Base-by-base conservation (phyloP, 2,329 filamentous ascomycete genomes). In the Aspergillus sp. region DNA sequence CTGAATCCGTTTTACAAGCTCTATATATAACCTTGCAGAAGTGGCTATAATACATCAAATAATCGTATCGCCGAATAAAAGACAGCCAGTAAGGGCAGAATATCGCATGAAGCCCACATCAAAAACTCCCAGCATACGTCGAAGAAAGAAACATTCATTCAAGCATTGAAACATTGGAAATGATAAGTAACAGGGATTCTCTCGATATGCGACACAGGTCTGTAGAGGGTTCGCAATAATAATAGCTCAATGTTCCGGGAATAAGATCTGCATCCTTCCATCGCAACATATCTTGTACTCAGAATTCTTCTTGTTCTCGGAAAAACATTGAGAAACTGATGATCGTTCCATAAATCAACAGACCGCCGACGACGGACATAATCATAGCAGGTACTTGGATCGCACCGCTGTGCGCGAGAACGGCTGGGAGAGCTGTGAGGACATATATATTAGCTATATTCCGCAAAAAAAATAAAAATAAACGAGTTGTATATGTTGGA, bases 281-380 rank as follows among this genome's bases (percentile, higher is more conserved):
- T 30, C 27, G 41, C 30, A 40, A 6, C 40, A 33, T 19, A 19
- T n/a, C 33, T 51, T n/a, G 30, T 27, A 41, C 19, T 71, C 61
- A 98, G 75, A 98, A 99, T 68, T 98, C 95, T 72, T 96, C 90
- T 74, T 98, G 92, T 77, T 98, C 93, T 74, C 93, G 89, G 82
- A 99, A 99, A 80, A 98, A 99, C 87, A 97, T 90, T 65, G 90
- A 89, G 77, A 99, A 99, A 79, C 90, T 95, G 78, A 99, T 96
- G 73, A 99, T 97, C 49, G 95, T 99, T 57, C 91, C 91, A 78
- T 99, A 99, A 74, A 99, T 99, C 73, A 99, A 80, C 59, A 97
- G 80, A 52, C 95, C 95, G 27, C 95, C 95, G 52, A 93, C 79
- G 67, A 99, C 89, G 52, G 90, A 96, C 95, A 99, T 99, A 73